phyloP scores from a whole-genome alignment of 164 flowering plant species.

The Kalanchoe fedtschenkoi region DNA sequence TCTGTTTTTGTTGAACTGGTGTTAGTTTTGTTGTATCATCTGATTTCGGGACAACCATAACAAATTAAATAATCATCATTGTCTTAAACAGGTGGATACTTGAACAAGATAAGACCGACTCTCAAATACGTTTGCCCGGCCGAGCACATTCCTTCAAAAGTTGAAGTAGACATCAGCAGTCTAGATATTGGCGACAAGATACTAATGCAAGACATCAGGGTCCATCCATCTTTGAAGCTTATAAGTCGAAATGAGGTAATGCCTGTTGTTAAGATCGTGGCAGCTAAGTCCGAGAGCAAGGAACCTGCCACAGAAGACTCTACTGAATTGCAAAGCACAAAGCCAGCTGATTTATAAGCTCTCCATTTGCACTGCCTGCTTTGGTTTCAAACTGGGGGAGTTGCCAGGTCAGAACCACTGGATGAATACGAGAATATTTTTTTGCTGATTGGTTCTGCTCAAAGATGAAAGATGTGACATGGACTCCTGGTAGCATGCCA shows the following conservation, averaged over 20 bases:
- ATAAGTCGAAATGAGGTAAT: conserved; percentile 48
- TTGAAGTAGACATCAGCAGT: conserved; percentile 81
- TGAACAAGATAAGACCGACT: conserved; percentile 38
- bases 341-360: not conserved
- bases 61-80: not conserved
- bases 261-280: conserved; percentile 63
- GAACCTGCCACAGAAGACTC: conserved; percentile 11
- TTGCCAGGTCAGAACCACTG: not conserved
- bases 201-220: conserved; percentile 39
- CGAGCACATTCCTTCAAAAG: conserved; percentile 64
- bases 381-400: not conserved
- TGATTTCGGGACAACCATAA: not conserved
- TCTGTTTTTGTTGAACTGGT: not conserved
- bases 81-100: conserved; percentile 51
- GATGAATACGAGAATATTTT: too few species aligned
- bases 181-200: conserved; percentile 67
- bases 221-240: conserved; percentile 69
- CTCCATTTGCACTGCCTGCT: not conserved
- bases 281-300: conserved; percentile 16
- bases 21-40: not conserved
- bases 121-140: conserved; percentile 60
- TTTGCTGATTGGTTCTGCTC: too few species aligned
- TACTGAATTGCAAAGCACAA: not conserved
- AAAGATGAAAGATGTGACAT: not conserved
- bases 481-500: not conserved